Percentiles rank a stretch among this genome's conserved stretches.
phyloP scores from a whole-genome alignment of 129 eudicot genomes.

The Tagetes patula region DNA sequence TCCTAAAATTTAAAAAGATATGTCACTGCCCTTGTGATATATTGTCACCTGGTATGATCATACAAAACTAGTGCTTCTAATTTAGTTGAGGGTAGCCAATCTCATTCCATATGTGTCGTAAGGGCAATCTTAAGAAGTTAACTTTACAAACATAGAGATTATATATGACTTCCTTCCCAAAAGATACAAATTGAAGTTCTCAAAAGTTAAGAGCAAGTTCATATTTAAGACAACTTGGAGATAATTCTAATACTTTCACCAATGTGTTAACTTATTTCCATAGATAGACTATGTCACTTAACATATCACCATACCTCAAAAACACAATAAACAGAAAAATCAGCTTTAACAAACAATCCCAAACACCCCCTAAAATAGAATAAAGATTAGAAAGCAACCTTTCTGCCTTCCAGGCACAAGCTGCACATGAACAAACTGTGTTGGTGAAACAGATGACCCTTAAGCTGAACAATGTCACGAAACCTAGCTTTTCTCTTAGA shows the following conservation, averaged over 20 bases:
- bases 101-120: neutral
- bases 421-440: constrained; percentile 84
- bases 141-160: neutral
- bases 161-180: neutral
- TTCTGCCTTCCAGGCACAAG: constrained; percentile 95
- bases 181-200: neutral
- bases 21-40: neutral
- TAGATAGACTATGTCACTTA: neutral
- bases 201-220: neutral
- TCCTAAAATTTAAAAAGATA: neutral
- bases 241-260: neutral
- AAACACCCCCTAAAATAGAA: neutral
- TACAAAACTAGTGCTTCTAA: neutral
- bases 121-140: neutral
- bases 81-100: neutral
- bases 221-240: neutral
- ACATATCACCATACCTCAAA: too few species aligned
- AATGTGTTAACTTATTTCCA: neutral
- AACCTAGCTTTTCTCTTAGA: constrained; percentile 69
- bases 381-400: constrained; percentile 43
- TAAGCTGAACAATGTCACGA: constrained; percentile 78
- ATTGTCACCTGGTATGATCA: neutral
- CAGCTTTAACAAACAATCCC: too few species aligned
- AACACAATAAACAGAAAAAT: too few species aligned
- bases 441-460: constrained; percentile 82